phyloP scores from a whole-genome alignment of 495 filamentous ascomycete species.

The Glutinoglossum americanum region DNA sequence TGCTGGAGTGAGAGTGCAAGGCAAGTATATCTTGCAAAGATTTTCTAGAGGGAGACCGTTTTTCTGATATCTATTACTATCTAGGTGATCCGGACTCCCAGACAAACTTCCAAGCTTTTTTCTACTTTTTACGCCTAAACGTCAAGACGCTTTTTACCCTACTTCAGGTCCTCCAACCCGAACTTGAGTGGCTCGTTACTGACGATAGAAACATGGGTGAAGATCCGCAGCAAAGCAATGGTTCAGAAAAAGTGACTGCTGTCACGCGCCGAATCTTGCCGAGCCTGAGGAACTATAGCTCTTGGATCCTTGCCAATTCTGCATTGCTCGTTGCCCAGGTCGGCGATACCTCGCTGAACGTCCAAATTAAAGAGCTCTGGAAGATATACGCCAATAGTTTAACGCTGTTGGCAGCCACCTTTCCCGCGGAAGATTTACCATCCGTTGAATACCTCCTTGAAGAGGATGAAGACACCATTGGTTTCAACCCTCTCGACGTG shows the following conservation, averaged over 20 bases:
- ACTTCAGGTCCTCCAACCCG: conserved; percentile 46
- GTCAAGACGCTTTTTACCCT: conserved; percentile 60
- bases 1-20: conserved; percentile 34
- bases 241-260: conserved; percentile 35
- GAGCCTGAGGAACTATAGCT: conserved; percentile 48
- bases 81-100: conserved; percentile 21
- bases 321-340: conserved; percentile 28
- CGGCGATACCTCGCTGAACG: conserved; percentile 30
- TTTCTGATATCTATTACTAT: conserved; percentile 5
- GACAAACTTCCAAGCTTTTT: conserved; percentile 29
- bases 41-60: neutral
- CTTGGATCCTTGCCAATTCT: conserved; percentile 39
- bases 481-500: conserved; percentile 44
- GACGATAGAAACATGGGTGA: conserved; percentile 11
- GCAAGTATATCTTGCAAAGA: conserved; percentile 20
- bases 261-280: conserved; percentile 45
- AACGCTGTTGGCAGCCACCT: conserved; percentile 38
- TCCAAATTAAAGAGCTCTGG: conserved; percentile 46
- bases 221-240: conserved; percentile 12
- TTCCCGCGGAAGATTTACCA: conserved; percentile 33
- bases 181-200: conserved; percentile 34
- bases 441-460: conserved; percentile 46
- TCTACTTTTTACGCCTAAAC: conserved; percentile 62
- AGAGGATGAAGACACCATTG: conserved; percentile 55
- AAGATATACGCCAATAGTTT: conserved; percentile 45